Conservation (phyloP, 176 grass and related monocot genomes). For the Oryza glaberrima region DNA sequence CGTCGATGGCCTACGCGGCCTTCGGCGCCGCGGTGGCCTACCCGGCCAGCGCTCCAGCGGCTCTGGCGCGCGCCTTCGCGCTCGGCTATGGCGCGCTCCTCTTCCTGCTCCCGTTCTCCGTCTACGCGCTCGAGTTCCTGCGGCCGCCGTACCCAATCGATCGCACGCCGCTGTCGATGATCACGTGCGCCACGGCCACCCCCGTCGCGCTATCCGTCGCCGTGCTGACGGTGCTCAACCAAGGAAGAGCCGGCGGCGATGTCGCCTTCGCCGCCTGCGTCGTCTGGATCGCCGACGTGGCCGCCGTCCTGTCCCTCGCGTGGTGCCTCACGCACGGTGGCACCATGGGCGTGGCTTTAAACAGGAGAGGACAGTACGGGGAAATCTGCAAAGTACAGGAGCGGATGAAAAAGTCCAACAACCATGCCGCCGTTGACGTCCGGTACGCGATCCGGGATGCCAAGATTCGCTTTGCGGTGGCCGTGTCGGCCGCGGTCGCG, state of each 20-base stretch:
- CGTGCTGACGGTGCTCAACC: not conserved
- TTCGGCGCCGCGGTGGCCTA: not conserved
- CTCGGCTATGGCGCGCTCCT: slow-evolving; percentile 8
- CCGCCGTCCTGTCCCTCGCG: not conserved
- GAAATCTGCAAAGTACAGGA: not conserved
- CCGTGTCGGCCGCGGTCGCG: not conserved
- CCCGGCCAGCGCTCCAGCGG: not conserved
- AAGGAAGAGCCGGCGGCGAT: not conserved
- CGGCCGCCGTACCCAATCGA: not conserved
- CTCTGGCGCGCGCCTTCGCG: not conserved
- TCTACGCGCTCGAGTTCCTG: not conserved
- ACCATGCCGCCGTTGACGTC: not conserved
- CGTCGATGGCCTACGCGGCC: not conserved
- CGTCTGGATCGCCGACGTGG: not conserved
- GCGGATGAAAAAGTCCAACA: not conserved
- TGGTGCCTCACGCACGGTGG: slow-evolving; percentile 10
- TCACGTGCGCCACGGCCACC: not conserved
- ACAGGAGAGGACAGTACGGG: not conserved
- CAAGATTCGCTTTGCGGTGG: not conserved
- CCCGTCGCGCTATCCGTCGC: not conserved
- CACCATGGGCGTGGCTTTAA: not conserved
- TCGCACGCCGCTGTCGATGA: not conserved
- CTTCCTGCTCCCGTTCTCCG: slow-evolving; percentile 25
- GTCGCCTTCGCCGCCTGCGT: not conserved
- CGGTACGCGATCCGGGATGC: not conserved